phyloP scores from a whole-genome alignment of 768 basidiomycete genomes.

The Brasilioporus rufonigricans region DNA sequence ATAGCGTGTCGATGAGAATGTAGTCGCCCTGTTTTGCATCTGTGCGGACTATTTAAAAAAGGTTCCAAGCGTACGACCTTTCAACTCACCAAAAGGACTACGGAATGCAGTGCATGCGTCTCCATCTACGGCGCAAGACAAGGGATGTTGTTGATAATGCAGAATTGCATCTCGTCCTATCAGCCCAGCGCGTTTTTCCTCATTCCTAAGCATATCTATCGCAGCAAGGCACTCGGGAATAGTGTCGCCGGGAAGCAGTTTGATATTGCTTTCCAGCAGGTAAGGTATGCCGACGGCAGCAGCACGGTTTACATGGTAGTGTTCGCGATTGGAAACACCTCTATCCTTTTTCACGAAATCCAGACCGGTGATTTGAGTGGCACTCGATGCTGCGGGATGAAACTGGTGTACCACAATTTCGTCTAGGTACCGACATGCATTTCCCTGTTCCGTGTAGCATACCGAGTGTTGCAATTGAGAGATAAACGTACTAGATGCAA shows the following conservation, averaged over 20 bases:
- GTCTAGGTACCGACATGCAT: slow-evolving; percentile 46
- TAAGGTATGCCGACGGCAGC: slow-evolving; percentile 47
- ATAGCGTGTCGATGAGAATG: slow-evolving; percentile 38
- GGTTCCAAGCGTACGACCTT: not conserved
- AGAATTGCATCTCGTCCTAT: slow-evolving; percentile 35
- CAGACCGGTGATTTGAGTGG: not conserved
- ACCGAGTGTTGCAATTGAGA: not conserved
- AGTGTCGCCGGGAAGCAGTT: slow-evolving; percentile 36
- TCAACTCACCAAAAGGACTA: slow-evolving; percentile 44
- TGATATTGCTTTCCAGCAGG: slow-evolving; percentile 52
- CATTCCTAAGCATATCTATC: slow-evolving; percentile 42
- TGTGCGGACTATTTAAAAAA: slow-evolving; percentile 16
- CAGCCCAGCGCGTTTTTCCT: slow-evolving; percentile 31
- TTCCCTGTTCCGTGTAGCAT: slow-evolving; percentile 32
- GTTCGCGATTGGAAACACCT: not conserved
- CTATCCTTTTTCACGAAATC: slow-evolving; percentile 10
- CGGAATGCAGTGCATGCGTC: slow-evolving; percentile 47
- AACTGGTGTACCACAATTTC: slow-evolving; percentile 18
- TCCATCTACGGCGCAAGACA: slow-evolving; percentile 58
- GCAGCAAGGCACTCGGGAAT: slow-evolving; percentile 26
- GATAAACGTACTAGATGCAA: slow-evolving; percentile 51
- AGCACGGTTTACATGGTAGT: slow-evolving; percentile 26
- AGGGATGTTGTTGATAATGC: slow-evolving; percentile 44
- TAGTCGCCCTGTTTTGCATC: slow-evolving; percentile 36
- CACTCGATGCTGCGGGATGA: not conserved